Evolutionary conservation across 2,329 filamentous ascomycete species (phyloP).

Genomic region (Colletotrichum salicis): DNA sequence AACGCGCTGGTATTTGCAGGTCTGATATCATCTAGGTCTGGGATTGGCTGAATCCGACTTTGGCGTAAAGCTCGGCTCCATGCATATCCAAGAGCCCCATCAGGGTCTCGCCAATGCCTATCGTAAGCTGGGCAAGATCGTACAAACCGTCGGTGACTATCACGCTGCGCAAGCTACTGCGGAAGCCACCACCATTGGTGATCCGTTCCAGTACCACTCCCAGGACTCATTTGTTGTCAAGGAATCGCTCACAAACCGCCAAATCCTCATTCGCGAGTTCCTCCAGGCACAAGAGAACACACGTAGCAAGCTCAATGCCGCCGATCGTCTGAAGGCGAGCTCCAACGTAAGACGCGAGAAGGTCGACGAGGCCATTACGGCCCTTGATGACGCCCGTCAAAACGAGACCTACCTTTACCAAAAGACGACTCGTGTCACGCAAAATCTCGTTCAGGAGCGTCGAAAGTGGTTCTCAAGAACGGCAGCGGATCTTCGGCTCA

Average conservation of each 20-base stretch:
- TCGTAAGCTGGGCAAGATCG: conserved; percentile 91
- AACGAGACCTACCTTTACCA: conserved; percentile 84
- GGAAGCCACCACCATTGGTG: conserved; percentile 92
- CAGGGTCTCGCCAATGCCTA: conserved; percentile 89
- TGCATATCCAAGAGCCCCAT: conserved; percentile 92
- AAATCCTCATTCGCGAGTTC: conserved; percentile 94
- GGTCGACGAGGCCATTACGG: conserved; percentile 94
- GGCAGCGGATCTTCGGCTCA: conserved; percentile 81
- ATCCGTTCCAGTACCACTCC: conserved; percentile 94
- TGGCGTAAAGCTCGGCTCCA: conserved; percentile 85
- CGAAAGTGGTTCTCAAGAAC: conserved; percentile 92
- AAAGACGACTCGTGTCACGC: conserved; percentile 89
- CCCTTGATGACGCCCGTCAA: conserved; percentile 86
- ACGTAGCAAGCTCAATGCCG: conserved; percentile 83
- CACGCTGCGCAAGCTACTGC: conserved; percentile 97
- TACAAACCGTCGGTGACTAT: conserved; percentile 93
- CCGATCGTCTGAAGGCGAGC: conserved; percentile 87
- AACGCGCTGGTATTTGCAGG: conserved; percentile 3
- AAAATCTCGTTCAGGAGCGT: conserved; percentile 88
- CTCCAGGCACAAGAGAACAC: conserved; percentile 89
- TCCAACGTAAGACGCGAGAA: conserved; percentile 92
- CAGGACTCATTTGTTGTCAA: conserved; percentile 98
- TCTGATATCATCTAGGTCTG: conserved; percentile 70
- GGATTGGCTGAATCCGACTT: conserved; percentile 94
- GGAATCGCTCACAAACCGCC: conserved; percentile 95